phyloP scores from a whole-genome alignment of 1,139 yeast genomes.

The Zygosaccharomyces sapae region DNA sequence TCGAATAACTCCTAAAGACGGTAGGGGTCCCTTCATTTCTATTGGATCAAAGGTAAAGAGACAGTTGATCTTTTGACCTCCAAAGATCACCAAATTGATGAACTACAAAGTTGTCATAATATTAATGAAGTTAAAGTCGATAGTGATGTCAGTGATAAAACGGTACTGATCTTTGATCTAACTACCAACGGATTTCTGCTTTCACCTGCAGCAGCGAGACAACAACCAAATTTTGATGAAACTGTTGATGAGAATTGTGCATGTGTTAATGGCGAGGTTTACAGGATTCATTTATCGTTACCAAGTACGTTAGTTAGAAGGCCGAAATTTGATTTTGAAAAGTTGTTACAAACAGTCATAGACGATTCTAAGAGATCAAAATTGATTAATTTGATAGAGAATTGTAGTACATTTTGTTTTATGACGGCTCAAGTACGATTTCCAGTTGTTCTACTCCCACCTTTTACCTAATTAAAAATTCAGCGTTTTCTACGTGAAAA shows the following conservation, averaged over 20 bases:
- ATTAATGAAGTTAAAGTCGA: constrained; percentile 9
- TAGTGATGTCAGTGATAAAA: constrained; percentile 6
- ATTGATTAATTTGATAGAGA: constrained; percentile 22
- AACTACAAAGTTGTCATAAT: constrained; percentile 13
- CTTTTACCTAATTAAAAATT: constrained; percentile 25
- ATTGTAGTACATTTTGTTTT: constrained; percentile 24
- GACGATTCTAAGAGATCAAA: constrained; percentile 36
- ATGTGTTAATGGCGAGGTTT: constrained; percentile 12
- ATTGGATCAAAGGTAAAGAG: constrained; percentile 4
- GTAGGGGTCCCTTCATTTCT: background rate
- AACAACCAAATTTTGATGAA: background rate
- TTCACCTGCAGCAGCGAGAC: constrained; percentile 9
- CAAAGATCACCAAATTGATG: constrained; percentile 15
- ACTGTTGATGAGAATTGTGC: constrained; percentile 2
- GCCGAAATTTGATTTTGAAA: constrained; percentile 50
- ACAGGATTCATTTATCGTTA: constrained; percentile 51
- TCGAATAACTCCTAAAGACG: constrained; percentile 1
- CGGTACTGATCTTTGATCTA: constrained; percentile 19
- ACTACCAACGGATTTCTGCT: constrained; percentile 17
- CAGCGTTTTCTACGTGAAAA: constrained; percentile 10
- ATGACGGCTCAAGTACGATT: constrained; percentile 33
- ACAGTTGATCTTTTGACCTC: constrained; percentile 4
- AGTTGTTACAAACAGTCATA: constrained; percentile 36
- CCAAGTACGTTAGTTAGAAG: constrained; percentile 71
- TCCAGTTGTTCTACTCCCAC: constrained; percentile 24